phyloP scores from a whole-genome alignment of 345 rosid species.

The Aethionema arabicum region DNA sequence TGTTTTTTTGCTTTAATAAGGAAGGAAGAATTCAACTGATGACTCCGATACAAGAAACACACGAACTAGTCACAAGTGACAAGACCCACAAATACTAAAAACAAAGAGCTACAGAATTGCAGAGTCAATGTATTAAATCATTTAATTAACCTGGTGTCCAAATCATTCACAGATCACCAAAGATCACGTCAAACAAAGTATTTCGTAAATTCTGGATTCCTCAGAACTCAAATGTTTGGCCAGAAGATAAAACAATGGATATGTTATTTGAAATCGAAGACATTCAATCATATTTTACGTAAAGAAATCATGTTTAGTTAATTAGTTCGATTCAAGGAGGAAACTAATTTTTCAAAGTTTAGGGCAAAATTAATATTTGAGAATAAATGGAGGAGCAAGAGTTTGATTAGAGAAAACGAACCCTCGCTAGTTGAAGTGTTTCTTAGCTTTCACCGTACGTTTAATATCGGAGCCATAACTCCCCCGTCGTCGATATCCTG shows the following conservation, averaged over 20 bases:
- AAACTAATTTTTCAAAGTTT: neutral
- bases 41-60: neutral
- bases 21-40: neutral
- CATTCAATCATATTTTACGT: neutral
- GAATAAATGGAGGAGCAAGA: too few relatives aligned
- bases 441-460: neutral
- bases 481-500: neutral
- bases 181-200: neutral
- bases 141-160: slow-evolving; percentile 18
- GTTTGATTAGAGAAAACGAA: too few relatives aligned
- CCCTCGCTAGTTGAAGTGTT: too few relatives aligned
- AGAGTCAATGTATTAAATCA: neutral
- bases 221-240: neutral
- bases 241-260: slow-evolving; percentile 2
- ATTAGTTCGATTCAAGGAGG: neutral
- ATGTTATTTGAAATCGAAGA: neutral
- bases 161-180: neutral
- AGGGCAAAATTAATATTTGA: neutral
- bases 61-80: neutral
- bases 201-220: neutral
- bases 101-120: slow-evolving; percentile 9
- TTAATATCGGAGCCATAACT: neutral
- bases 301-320: slow-evolving; percentile 1
- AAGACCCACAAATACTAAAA: neutral
- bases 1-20: neutral